Conservation (phyloP, 2,329 filamentous ascomycete genomes). For the Penicillium rolfsii region DNA sequence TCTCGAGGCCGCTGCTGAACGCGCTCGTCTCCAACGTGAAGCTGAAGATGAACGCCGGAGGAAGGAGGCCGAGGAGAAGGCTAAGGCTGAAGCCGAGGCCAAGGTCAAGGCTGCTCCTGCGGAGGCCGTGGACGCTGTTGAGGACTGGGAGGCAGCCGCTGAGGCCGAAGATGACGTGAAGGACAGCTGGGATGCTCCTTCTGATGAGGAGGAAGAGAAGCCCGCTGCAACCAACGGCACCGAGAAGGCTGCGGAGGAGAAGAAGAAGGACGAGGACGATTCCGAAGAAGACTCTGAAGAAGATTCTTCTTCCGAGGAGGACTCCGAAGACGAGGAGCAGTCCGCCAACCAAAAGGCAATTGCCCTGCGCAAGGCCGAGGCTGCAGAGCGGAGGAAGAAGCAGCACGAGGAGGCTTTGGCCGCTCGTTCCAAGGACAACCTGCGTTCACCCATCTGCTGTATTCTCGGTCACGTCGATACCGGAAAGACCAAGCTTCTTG, state of each 20-base stretch:
- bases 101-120: conserved; percentile 59
- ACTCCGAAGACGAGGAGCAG: conserved; percentile 68
- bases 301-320: conserved; percentile 54
- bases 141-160: conserved; percentile 87
- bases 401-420: conserved; percentile 90
- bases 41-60: conserved; percentile 60
- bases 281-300: conserved; percentile 35
- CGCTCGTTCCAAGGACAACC: conserved; percentile 87
- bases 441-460: conserved; percentile 98
- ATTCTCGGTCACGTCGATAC: conserved; percentile 99
- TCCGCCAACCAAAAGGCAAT: conserved; percentile 74
- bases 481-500: conserved; percentile 97
- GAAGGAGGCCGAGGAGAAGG: conserved; percentile 74
- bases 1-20: conserved; percentile 52
- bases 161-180: conserved; percentile 78
- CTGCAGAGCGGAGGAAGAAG: conserved; percentile 83
- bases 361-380: conserved; percentile 81
- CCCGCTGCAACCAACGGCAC: conserved; percentile 22
- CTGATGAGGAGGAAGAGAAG: conserved; percentile 65
- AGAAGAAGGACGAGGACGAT: conserved; percentile 35
- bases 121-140: conserved; percentile 59
- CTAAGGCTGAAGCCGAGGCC: conserved; percentile 72
- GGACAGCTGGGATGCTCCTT: conserved; percentile 85
- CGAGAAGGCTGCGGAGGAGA: background rate
- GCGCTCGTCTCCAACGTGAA: conserved; percentile 50